Percentiles rank a stretch among this genome's conserved stretches.
These are phyloP conservation scores for Nicotiana rustica DNA, from an alignment of 305 asterid species.

Conservation along the genomic window DNA sequence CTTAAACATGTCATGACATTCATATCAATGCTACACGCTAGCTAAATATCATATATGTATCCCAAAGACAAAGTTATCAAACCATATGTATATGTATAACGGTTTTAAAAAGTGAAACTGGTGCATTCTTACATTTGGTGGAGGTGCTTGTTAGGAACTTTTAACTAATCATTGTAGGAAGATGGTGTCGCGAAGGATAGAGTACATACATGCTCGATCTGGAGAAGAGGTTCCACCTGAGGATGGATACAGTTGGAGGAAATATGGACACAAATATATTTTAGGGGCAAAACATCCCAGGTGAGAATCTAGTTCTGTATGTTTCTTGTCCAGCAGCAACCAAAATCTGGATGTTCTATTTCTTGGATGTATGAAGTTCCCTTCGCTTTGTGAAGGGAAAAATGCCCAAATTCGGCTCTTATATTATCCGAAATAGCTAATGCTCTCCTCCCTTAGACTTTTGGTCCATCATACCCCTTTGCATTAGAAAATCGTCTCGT, in stretches of 20 bases:
- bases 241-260: constrained; percentile 24
- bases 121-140: too few relatives aligned
- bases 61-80: too few relatives aligned
- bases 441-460: too few relatives aligned
- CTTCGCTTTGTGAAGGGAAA: too few relatives aligned
- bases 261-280: neutral
- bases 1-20: too few relatives aligned
- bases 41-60: too few relatives aligned
- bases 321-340: constrained; percentile 5
- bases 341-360: neutral
- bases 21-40: neutral
- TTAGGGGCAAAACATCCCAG: neutral
- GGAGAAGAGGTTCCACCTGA: constrained; percentile 35
- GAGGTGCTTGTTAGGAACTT: neutral
- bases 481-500: too few relatives aligned
- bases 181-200: neutral
- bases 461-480: too few relatives aligned
- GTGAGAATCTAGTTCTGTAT: neutral
- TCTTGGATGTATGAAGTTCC: neutral
- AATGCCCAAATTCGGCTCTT: too few relatives aligned
- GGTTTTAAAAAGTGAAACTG: too few relatives aligned
- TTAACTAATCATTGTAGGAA: neutral
- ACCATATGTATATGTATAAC: neutral
- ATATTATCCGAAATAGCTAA: too few relatives aligned
- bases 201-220: constrained; percentile 6